phyloP scores from a whole-genome alignment of 1,284 basidiomycete genomes.

The Irpex sp. region DNA sequence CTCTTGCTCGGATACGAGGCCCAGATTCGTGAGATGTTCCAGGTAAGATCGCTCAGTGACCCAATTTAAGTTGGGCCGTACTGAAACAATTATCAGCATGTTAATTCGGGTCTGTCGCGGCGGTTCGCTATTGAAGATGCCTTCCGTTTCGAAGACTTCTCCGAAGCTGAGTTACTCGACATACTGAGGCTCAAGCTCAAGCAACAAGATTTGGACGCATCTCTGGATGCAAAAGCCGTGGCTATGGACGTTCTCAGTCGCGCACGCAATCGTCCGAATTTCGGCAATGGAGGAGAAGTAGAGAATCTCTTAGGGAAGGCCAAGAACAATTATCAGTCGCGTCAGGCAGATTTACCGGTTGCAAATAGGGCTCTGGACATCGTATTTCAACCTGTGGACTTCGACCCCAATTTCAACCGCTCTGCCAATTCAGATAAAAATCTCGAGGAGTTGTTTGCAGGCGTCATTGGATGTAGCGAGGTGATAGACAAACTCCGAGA shows the following conservation, averaged over 20 bases:
- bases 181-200: constrained; percentile 55
- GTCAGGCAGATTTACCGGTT: constrained; percentile 33
- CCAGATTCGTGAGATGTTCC: constrained; percentile 68
- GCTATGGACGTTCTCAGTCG: constrained; percentile 53
- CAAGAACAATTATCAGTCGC: constrained; percentile 46
- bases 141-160: constrained; percentile 65
- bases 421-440: constrained; percentile 42
- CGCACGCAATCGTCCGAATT: constrained; percentile 54
- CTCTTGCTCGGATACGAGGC: constrained; percentile 61
- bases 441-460: constrained; percentile 54
- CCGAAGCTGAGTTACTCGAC: constrained; percentile 44
- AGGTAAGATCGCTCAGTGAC: constrained; percentile 34
- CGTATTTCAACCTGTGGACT: constrained; percentile 54
- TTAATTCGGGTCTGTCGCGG: constrained; percentile 58
- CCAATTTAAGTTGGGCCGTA: neutral
- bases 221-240: constrained; percentile 48
- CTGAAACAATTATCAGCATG: constrained; percentile 39
- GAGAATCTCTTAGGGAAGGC: constrained; percentile 58
- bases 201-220: constrained; percentile 52
- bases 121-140: constrained; percentile 65
- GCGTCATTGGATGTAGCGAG: constrained; percentile 56
- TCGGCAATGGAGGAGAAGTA: constrained; percentile 66
- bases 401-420: constrained; percentile 58
- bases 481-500: constrained; percentile 43
- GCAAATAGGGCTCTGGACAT: constrained; percentile 33